A percentile compares a stretch with the other conserved stretches of the same genome.
Conservation (phyloP, 1,284 basidiomycete genomes). For the Quambalaria eucalypti region DNA sequence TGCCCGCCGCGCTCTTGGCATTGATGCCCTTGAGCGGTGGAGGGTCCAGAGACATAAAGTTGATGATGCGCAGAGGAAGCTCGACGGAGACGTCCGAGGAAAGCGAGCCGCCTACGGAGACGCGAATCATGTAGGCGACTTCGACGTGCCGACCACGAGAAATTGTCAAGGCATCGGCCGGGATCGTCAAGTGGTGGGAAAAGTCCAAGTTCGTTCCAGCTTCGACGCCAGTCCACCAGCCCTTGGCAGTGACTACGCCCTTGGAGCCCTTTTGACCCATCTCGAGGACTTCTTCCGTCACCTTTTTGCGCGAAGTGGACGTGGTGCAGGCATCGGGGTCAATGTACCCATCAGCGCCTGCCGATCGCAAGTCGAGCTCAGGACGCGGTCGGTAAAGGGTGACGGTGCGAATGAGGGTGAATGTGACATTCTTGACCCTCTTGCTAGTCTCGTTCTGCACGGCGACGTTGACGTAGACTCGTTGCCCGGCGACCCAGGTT, state of each 20-base stretch:
- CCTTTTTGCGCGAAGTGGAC: constrained; percentile 34
- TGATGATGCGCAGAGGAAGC: constrained; percentile 65
- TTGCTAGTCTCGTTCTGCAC: constrained; percentile 69
- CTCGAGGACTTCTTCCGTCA: constrained; percentile 33
- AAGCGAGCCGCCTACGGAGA: constrained; percentile 62
- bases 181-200: constrained; percentile 36
- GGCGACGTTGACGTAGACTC: constrained; percentile 62
- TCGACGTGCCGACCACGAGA: constrained; percentile 67
- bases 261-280: constrained; percentile 37
- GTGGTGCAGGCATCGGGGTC: constrained; percentile 37
- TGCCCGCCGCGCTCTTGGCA: constrained; percentile 1
- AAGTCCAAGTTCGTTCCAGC: constrained; percentile 28
- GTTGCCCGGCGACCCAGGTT: constrained; percentile 78
- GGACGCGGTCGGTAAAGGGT: constrained; percentile 60
- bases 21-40: constrained; percentile 50
- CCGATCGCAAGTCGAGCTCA: constrained; percentile 47
- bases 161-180: constrained; percentile 65
- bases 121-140: constrained; percentile 66
- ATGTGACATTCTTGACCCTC: constrained; percentile 57
- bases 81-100: constrained; percentile 60
- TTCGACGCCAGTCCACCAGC: constrained; percentile 44
- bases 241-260: constrained; percentile 29
- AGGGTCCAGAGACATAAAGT: constrained; percentile 71
- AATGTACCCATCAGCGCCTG: constrained; percentile 14
- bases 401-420: constrained; percentile 65